A percentile compares a stretch with the other conserved stretches of the same genome.
phyloP scores from a whole-genome alignment of 2,329 filamentous ascomycete genomes.

The Colletotrichum sp. region DNA sequence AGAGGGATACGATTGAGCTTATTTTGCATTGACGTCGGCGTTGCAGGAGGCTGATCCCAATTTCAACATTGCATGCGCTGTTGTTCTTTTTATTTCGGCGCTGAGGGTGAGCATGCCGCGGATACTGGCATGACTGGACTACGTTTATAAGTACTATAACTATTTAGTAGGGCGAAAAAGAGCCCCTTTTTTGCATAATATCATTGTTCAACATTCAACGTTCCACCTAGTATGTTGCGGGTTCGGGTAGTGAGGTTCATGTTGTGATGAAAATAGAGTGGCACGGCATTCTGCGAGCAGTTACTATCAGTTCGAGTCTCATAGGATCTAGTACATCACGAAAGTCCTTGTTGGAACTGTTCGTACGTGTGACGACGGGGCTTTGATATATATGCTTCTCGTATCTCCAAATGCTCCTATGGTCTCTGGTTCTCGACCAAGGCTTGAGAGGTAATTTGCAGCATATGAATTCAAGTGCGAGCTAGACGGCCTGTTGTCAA shows the following conservation, averaged over 20 bases:
- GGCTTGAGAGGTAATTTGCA: neutral
- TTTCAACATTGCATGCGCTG: constrained; percentile 21
- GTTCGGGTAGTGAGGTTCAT: neutral
- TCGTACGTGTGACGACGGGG: neutral
- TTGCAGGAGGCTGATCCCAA: constrained; percentile 20
- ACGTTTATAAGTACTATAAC: neutral
- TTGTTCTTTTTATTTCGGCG: neutral
- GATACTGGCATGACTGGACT: neutral
- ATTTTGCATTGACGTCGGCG: constrained; percentile 21
- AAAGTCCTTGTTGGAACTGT: neutral
- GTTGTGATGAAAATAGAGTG: neutral
- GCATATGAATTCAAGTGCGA: neutral
- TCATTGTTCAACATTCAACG: neutral
- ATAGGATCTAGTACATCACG: neutral
- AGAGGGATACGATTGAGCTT: neutral
- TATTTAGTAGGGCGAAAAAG: neutral
- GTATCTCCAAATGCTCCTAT: neutral
- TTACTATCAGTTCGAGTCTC: neutral
- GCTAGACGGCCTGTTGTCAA: neutral
- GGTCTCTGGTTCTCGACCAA: neutral
- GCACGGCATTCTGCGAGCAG: neutral
- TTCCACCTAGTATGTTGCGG: neutral
- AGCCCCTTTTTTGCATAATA: constrained; percentile 9
- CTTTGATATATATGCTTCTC: neutral
- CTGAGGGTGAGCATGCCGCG: constrained; percentile 2